Evolutionary conservation across 2,329 filamentous ascomycete species (phyloP), one percentile per base, ranked within the genome.

Genomic region (Claviceps africana): DNA sequence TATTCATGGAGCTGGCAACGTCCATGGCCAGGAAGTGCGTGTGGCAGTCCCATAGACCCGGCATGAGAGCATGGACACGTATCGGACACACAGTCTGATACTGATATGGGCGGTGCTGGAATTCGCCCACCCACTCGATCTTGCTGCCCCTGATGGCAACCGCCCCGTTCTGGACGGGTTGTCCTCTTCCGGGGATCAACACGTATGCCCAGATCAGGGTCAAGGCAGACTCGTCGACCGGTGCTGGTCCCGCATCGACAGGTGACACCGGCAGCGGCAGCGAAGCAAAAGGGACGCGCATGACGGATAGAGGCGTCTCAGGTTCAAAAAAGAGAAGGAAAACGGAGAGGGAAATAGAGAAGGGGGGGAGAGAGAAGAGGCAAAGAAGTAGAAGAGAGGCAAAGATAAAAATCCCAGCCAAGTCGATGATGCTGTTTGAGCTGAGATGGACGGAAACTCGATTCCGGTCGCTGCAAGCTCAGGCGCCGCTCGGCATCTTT

Each of bases 11-110:
- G 17, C 19, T 17, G 8, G 47, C 51, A 8, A 57, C 51, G 21
- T 55, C 54, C 19, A 61, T 53, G n/a, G 70, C 74, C 4, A 67
- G 56, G 55, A 72, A 74, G 58, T 78, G 75, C 0, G 69, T 66
- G 58, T 77, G 75, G 55, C 67, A 72, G 53, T 78, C 75, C 74
- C 74, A 78, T 22, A 79, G 66, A 2, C 75, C 75, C 0, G 75
- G 74, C 63, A 78, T 71, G 9, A 75, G 58, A 10, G 72, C 67
- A 0, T 68, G 66, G 15, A 76, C 70, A 58, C 67, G 69, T 9
- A 60, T 58, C 2, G 54, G 46, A 0, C 64, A 64, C 4, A 70
- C 42, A 15, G 58, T 47, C 39, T 57, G 48, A 25, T 62, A 56
- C 1, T 61, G 37, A 47, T 45, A 22, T 1, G 56, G 55, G 1